Evolutionary conservation across 257 asterid genomes (phyloP), one percentile per base, ranked within the genome.

Genomic region (Avicennia marina): DNA sequence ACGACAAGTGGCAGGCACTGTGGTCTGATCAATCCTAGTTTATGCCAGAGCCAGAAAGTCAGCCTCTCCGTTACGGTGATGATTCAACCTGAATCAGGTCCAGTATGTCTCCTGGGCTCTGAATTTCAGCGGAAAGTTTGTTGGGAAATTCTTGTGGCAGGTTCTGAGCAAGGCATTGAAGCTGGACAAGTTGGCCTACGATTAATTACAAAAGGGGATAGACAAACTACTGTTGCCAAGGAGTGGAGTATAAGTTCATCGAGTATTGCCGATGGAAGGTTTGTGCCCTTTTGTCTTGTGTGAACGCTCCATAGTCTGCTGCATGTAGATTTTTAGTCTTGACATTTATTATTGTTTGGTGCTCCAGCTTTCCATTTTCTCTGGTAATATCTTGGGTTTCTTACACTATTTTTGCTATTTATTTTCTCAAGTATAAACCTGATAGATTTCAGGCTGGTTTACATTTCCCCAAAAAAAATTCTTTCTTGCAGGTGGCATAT

Each of bases 41-140:
- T 93, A 63, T 89, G 99, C 60, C 95, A 63, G 65, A 82, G 81
- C 74, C 86, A 82, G 58, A 89, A 80, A 72, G 78, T 89, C 67
- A 86, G 89, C 73, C 75, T 89, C 80, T 93, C 99, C 7, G 60
- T 81, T 53, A 67, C 96, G 11, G 96, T 80, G 62, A 89, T 93
- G 95, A 85, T 93, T 60, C 98, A 93, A 79, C 97, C 97, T 11
- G 98, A 93, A 65, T 93, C 97, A 29, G 97, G 99, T 25, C 97
- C 99, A 34, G 85, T 89, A 58, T 93, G 97, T 75, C 96, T 93
- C 46, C 58, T 93, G 32, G 99, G 99, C 64, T 82, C 99, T 62
- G 96, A 93, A 75, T 93, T 82, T 76, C 82, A 86, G 72, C 87
- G 85, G 64, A 80, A 69, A 53, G 73, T 78, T 42, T 93, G 99